These are phyloP conservation scores for Aspergillus pseudotamarii DNA, from an alignment of 2,329 filamentous ascomycete genomes.

Conservation along the genomic window DNA sequence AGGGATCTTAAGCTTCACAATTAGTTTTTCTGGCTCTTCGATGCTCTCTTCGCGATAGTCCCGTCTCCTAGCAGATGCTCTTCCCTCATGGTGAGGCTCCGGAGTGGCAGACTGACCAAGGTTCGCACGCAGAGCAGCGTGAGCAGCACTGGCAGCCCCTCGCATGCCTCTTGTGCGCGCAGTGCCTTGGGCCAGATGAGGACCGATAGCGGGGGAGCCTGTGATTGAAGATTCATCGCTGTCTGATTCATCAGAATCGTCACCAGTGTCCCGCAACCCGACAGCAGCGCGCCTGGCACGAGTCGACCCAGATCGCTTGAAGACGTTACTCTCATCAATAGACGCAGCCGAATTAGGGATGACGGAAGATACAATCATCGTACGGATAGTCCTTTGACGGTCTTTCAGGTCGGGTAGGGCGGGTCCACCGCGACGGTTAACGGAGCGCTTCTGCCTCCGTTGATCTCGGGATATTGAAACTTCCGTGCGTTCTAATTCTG, in stretches of 20 bases:
- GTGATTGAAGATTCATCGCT: conserved; percentile 79
- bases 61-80: conserved; percentile 65
- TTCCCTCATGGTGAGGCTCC: conserved; percentile 72
- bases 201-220: conserved; percentile 80
- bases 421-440: conserved; percentile 89
- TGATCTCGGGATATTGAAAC: conserved; percentile 92
- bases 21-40: conserved; percentile 68
- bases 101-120: conserved; percentile 85
- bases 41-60: conserved; percentile 77
- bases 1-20: conserved; percentile 75
- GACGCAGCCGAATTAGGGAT: conserved; percentile 81
- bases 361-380: conserved; percentile 87
- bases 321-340: conserved; percentile 83
- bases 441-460: conserved; percentile 89
- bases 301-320: conserved; percentile 72
- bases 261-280: conserved; percentile 61
- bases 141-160: conserved; percentile 81
- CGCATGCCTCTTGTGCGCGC: conserved; percentile 86
- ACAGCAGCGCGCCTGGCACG: conserved; percentile 60
- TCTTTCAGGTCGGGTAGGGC: conserved; percentile 96
- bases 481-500: conserved; percentile 86
- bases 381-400: conserved; percentile 87
- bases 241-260: conserved; percentile 88
- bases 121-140: conserved; percentile 77
- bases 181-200: conserved; percentile 69